Evolutionary conservation across 257 asterid genomes (phyloP), one percentile per base, ranked within the genome.

Genomic region (Forsythia viridissima): DNA sequence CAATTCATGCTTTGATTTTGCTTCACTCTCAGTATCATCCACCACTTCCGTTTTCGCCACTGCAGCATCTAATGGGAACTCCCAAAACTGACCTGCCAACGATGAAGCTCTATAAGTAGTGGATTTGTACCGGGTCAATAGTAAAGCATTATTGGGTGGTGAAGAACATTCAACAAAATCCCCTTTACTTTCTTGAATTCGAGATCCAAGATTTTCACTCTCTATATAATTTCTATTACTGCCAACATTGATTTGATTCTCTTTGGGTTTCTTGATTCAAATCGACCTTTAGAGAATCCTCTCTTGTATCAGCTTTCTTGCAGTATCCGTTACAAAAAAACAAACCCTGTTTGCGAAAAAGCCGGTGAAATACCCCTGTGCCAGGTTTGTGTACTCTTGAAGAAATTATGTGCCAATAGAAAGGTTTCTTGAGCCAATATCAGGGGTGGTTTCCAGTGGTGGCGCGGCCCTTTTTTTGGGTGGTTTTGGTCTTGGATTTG

Each of bases 71-170:
- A 89, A 51, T 4, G 94, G 93, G 7, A 94, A 88, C 7, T 91
- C 92, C 97, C 97, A 90, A 44, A 94, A 89, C 69, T 89, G 85
- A 24, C 88, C 88, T 3, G 89, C 98, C 43, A 94, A 67, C 3
- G 98, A 94, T 0, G 99, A 93, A 79, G 98, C 92, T 89, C 96
- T 92, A 74, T 94, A 93, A 2, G 99, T 97, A 61, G 98, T 97
- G 83, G 99, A 94, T 91, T 98, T 94, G 71, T 98, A 93, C 79
- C 99, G 84, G 51, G 96, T 92, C 81, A 95, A 78, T 34, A 93
- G 43, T 0, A 94, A 76, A 4, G 99, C 99, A 72, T 93, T 90
- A 34, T 82, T 89, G 0, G 97, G 98, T 0, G 97, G 93, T 8
- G 90, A 71, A 16, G 86, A 76, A 34, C 83, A 69, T 77, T 85